These are phyloP conservation scores for Candida fluviatilis DNA, from an alignment of 805 yeast species.

Conservation along the genomic window DNA sequence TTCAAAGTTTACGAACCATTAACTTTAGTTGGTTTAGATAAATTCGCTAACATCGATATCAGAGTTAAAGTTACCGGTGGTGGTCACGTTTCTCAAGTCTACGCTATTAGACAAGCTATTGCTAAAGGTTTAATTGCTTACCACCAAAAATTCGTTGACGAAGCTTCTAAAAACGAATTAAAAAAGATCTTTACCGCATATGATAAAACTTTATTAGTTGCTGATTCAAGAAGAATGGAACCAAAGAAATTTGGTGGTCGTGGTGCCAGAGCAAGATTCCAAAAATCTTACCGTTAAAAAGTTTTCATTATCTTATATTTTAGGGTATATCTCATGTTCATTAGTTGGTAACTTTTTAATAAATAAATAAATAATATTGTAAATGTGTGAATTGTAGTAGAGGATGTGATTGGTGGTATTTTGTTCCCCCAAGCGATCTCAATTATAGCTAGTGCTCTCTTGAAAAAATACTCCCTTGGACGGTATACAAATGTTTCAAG, in stretches of 20 bases:
- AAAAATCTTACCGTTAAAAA: conserved; percentile 98
- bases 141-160: conserved; percentile 99
- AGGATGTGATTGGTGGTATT: neutral
- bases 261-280: conserved; percentile 99
- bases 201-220: conserved; percentile 99
- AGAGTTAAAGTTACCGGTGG: conserved; percentile 99
- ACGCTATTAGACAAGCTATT: conserved; percentile 99
- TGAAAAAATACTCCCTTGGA: too few species aligned
- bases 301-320: conserved; percentile 6
- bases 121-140: conserved; percentile 99
- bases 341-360: conserved; percentile 7
- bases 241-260: conserved; percentile 99
- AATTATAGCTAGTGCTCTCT: too few species aligned
- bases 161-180: conserved; percentile 98
- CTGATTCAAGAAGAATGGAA: conserved; percentile 99
- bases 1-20: conserved; percentile 99
- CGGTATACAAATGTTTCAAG: too few species aligned
- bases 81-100: conserved; percentile 99
- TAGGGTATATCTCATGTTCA: conserved; percentile 4
- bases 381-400: neutral
- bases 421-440: neutral
- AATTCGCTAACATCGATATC: conserved; percentile 96
- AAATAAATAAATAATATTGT: conserved; percentile 7
- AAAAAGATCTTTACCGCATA: conserved; percentile 96
- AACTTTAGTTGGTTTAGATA: conserved; percentile 96